Percentiles rank a stretch among this genome's conserved stretches.
Evolutionary conservation across 768 basidiomycete genomes (phyloP).

Genomic region (Mrakia blollopis): DNA sequence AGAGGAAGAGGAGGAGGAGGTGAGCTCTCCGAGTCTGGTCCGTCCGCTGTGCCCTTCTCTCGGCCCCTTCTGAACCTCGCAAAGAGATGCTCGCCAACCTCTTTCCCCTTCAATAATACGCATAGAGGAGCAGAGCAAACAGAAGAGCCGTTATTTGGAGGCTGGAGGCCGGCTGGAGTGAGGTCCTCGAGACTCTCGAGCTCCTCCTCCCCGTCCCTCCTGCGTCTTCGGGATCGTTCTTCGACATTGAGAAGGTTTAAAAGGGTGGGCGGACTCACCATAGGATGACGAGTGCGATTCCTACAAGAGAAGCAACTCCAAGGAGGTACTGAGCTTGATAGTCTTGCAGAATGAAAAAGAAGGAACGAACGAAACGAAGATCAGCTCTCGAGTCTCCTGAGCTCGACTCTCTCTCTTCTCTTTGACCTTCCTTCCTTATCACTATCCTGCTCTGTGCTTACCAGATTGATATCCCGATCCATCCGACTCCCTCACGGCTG

Average conservation of each 20-base stretch:
- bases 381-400: neutral
- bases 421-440: neutral
- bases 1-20: neutral
- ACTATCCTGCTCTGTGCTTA: neutral
- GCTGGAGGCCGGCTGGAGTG: neutral
- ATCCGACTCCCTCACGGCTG: neutral
- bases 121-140: neutral
- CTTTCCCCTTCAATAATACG: too few species aligned
- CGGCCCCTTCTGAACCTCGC: neutral
- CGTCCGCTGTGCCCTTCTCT: too few species aligned
- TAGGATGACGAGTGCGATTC: neutral
- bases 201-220: neutral
- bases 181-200: too few species aligned
- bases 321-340: constrained; percentile 18
- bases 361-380: neutral
- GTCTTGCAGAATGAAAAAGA: neutral
- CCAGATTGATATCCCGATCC: neutral
- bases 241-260: neutral
- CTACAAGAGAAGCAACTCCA: neutral
- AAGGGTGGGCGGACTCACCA: neutral
- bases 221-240: neutral
- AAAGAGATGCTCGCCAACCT: too few species aligned
- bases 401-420: neutral
- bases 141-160: neutral
- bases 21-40: neutral